phyloP scores from a whole-genome alignment of 495 filamentous ascomycete genomes.

The Glutinoglossum americanum region DNA sequence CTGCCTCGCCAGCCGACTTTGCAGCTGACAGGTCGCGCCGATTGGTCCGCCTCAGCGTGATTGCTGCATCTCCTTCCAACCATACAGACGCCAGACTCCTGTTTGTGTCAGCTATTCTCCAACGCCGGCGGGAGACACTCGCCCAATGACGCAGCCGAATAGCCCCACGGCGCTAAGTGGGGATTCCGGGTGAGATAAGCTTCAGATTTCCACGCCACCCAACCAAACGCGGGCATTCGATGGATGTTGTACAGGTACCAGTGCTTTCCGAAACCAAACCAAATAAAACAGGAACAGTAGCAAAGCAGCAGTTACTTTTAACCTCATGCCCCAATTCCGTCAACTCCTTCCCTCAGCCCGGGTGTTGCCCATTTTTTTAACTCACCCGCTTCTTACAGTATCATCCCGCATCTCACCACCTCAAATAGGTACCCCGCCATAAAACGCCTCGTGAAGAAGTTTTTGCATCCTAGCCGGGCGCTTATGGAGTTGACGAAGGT shows the following conservation, averaged over 20 bases:
- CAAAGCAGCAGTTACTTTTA: neutral
- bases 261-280: neutral
- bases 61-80: neutral
- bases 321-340: too few relatives aligned
- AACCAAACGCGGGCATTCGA: too few relatives aligned
- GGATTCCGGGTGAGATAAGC: neutral
- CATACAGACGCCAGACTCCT: neutral
- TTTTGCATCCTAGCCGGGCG: too few relatives aligned
- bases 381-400: too few relatives aligned
- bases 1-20: too few relatives aligned
- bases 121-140: neutral
- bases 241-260: neutral
- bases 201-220: neutral
- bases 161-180: neutral
- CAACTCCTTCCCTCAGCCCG: too few relatives aligned
- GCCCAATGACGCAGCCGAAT: neutral
- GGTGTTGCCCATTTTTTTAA: too few relatives aligned
- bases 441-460: too few relatives aligned
- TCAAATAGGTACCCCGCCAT: too few relatives aligned
- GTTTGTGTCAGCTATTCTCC: neutral
- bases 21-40: neutral
- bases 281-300: conserved; percentile 6
- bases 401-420: too few relatives aligned
- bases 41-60: neutral
- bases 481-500: too few relatives aligned